Conservation (phyloP, 2,329 filamentous ascomycete genomes). For the Neopestalotiopsis rosae region DNA sequence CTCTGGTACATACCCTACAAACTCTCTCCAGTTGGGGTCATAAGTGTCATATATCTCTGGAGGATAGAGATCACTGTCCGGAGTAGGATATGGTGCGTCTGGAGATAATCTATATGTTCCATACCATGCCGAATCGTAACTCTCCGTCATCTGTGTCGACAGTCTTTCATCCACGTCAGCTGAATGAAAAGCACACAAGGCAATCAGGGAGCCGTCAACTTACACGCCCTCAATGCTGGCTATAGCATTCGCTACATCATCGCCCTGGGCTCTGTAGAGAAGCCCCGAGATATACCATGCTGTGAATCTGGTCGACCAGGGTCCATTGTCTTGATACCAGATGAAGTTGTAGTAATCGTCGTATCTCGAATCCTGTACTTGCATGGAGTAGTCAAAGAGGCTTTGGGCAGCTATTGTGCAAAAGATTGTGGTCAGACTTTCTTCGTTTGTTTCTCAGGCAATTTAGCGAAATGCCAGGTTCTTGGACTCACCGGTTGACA, state of each 20-base stretch:
- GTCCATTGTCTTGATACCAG: constrained; percentile 46
- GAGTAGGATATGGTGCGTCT: constrained; percentile 43
- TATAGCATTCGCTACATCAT: constrained; percentile 41
- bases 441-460: no score
- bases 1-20: constrained; percentile 33
- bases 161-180: constrained; percentile 27
- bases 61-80: constrained; percentile 38
- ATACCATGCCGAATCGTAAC: constrained; percentile 46
- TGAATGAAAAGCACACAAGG: neutral
- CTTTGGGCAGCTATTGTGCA: constrained; percentile 37
- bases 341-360: constrained; percentile 49
- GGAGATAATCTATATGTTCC: constrained; percentile 46
- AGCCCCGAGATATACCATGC: constrained; percentile 47
- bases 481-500: neutral
- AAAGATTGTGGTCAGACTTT: neutral
- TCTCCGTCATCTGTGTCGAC: constrained; percentile 39
- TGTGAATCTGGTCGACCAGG: constrained; percentile 48
- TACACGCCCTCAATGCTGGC: constrained; percentile 41
- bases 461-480: no score
- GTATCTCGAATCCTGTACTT: constrained; percentile 43
- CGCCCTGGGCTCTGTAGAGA: constrained; percentile 39
- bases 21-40: constrained; percentile 44
- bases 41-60: constrained; percentile 38
- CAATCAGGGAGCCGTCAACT: constrained; percentile 15
- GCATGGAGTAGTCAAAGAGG: constrained; percentile 46